Evolutionary conservation across 2,329 filamentous ascomycete genomes (phyloP).

Genomic region (Phialemoniopsis sp.): DNA sequence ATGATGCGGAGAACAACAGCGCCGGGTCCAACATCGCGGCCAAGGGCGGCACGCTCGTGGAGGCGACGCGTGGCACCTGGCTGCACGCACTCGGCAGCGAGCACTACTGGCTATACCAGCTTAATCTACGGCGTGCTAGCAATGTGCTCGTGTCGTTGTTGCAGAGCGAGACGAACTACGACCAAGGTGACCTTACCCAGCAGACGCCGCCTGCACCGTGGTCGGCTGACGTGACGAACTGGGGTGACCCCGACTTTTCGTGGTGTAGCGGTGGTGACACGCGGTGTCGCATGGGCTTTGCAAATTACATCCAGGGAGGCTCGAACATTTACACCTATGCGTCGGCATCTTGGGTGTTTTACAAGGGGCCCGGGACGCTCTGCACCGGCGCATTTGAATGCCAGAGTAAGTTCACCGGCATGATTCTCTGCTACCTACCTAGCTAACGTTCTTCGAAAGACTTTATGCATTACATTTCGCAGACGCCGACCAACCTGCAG

Average conservation of each 20-base stretch:
- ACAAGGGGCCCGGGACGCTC: conserved; percentile 20
- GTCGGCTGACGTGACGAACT: conserved; percentile 25
- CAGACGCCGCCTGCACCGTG: conserved; percentile 33
- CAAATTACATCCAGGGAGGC: conserved; percentile 36
- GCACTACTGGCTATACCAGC: conserved; percentile 56
- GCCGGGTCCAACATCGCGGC: conserved; percentile 40
- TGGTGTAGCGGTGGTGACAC: conserved; percentile 29
- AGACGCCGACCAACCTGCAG: conserved; percentile 31
- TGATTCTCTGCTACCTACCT: neutral
- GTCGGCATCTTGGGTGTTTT: conserved; percentile 38
- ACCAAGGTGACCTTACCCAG: conserved; percentile 24
- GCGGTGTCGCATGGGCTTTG: conserved; percentile 36
- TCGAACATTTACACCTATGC: conserved; percentile 34
- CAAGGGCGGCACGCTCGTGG: conserved; percentile 42
- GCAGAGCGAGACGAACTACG: conserved; percentile 52
- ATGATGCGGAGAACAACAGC: conserved; percentile 41
- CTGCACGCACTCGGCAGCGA: conserved; percentile 48
- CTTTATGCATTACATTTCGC: conserved; percentile 32
- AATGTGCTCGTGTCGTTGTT: conserved; percentile 47
- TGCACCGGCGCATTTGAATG: too few relatives aligned
- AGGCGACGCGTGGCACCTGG: conserved; percentile 43
- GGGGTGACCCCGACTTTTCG: conserved; percentile 37
- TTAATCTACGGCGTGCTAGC: conserved; percentile 43
- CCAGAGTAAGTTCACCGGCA: too few relatives aligned
- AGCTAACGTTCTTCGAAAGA: conserved; percentile 10